Evolutionary conservation across 1,139 yeast species (phyloP).

Genomic region (Pichia sp.): DNA sequence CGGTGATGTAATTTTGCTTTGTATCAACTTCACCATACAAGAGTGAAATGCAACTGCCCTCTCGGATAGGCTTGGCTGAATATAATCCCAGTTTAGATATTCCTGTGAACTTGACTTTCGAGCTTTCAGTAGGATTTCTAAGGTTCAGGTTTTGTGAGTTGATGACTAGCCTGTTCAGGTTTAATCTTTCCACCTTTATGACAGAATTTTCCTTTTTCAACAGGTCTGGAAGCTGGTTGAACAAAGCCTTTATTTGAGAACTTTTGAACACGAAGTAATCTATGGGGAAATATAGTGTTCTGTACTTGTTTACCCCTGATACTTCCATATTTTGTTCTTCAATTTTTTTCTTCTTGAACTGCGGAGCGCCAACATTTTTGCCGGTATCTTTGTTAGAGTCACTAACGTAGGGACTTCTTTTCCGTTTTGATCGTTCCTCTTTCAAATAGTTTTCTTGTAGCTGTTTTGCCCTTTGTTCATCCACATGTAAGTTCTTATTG

Average conservation of each 20-base stretch:
- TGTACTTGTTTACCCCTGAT: constrained; percentile 36
- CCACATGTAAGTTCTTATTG: constrained; percentile 48
- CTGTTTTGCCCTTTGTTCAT: constrained; percentile 43
- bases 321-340: constrained; percentile 25
- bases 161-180: constrained; percentile 10
- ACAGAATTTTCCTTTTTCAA: constrained; percentile 12
- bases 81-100: constrained; percentile 64
- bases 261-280: constrained; percentile 39
- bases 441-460: constrained; percentile 37
- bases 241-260: constrained; percentile 28
- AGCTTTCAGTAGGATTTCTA: constrained; percentile 45
- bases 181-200: constrained; percentile 10
- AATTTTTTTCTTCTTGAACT: constrained; percentile 17
- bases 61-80: constrained; percentile 36
- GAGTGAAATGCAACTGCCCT: constrained; percentile 53
- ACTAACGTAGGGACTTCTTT: constrained; percentile 14
- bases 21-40: constrained; percentile 68
- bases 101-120: constrained; percentile 64
- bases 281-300: constrained; percentile 43
- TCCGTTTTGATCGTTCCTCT: constrained; percentile 22
- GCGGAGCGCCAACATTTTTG: constrained; percentile 16
- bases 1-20: constrained; percentile 53
- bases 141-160: constrained; percentile 22
- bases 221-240: constrained; percentile 20
- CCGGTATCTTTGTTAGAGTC: constrained; percentile 1